Evolutionary conservation across 805 yeast genomes (phyloP).

Genomic region (Komagataella phaffii): DNA sequence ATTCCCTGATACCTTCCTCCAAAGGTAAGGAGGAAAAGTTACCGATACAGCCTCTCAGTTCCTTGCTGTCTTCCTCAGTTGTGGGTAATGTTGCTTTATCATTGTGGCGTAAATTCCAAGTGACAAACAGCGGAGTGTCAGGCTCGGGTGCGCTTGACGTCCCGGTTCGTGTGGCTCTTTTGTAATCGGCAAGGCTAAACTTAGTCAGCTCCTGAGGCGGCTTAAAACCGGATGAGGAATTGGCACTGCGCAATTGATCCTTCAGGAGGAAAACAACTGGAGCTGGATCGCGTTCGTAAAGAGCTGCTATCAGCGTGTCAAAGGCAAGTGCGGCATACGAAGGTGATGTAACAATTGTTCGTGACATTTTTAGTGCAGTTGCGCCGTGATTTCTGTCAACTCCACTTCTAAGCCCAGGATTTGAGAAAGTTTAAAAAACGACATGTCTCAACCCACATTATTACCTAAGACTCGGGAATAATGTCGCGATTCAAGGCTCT

Average conservation of each 20-base stretch:
- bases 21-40: slow-evolving; percentile 51
- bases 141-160: not conserved
- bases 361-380: not conserved
- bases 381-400: not conserved
- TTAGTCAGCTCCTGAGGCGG: not conserved
- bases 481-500: too few species aligned
- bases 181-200: slow-evolving; percentile 3
- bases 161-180: not conserved
- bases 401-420: not conserved
- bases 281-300: slow-evolving; percentile 8
- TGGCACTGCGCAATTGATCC: slow-evolving; percentile 2
- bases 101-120: slow-evolving; percentile 50
- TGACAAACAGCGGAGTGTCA: slow-evolving; percentile 62
- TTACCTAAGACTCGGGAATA: not conserved
- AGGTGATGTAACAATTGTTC: not conserved
- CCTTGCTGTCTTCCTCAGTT: slow-evolving; percentile 13
- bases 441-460: not conserved
- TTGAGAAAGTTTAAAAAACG: not conserved
- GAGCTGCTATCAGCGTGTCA: slow-evolving; percentile 19
- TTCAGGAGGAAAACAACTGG: slow-evolving; percentile 3
- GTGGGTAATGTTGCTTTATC: slow-evolving; percentile 1
- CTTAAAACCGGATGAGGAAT: not conserved
- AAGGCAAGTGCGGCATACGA: slow-evolving; percentile 27
- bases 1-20: slow-evolving; percentile 45
- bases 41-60: slow-evolving; percentile 87